Conservation (phyloP, 768 basidiomycete species). For the Boletus sensibilis region DNA sequence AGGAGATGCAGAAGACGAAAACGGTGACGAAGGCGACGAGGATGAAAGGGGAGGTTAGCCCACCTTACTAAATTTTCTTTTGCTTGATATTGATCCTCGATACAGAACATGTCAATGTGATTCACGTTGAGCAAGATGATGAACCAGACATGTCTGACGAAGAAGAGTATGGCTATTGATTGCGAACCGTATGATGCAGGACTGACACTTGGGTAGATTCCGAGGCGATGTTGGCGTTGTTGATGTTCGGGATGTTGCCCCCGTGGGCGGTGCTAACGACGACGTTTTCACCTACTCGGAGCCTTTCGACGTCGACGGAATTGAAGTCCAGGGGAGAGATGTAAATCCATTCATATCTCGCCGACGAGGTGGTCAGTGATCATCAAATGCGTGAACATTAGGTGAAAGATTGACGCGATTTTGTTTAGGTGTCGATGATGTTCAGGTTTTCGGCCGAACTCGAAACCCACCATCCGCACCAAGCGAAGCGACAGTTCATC, state of each 20-base stretch:
- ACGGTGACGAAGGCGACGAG: constrained; percentile 54
- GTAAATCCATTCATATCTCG: constrained; percentile 46
- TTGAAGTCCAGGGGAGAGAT: constrained; percentile 44
- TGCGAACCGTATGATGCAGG: background rate
- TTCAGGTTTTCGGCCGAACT: constrained; percentile 62
- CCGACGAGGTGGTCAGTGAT: constrained; percentile 44
- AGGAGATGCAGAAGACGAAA: constrained; percentile 57
- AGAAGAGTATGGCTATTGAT: constrained; percentile 49
- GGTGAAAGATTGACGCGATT: background rate
- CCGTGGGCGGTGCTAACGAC: constrained; percentile 36
- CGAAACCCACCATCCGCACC: constrained; percentile 50
- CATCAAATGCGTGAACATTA: background rate
- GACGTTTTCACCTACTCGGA: constrained; percentile 58
- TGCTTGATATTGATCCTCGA: constrained; percentile 8
- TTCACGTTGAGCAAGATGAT: constrained; percentile 61
- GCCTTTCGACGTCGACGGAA: constrained; percentile 46
- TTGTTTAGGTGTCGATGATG: constrained; percentile 47
- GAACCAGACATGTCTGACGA: constrained; percentile 67
- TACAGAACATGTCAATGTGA: constrained; percentile 53
- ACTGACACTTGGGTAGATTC: constrained; percentile 35
- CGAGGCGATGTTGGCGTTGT: constrained; percentile 40
- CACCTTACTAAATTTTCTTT: background rate
- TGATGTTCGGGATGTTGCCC: constrained; percentile 34
- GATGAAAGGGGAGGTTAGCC: constrained; percentile 24
- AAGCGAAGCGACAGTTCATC: constrained; percentile 77